Base-by-base conservation (phyloP, 2,329 filamentous ascomycete species). In the Aspergillus novofumigatus region DNA sequence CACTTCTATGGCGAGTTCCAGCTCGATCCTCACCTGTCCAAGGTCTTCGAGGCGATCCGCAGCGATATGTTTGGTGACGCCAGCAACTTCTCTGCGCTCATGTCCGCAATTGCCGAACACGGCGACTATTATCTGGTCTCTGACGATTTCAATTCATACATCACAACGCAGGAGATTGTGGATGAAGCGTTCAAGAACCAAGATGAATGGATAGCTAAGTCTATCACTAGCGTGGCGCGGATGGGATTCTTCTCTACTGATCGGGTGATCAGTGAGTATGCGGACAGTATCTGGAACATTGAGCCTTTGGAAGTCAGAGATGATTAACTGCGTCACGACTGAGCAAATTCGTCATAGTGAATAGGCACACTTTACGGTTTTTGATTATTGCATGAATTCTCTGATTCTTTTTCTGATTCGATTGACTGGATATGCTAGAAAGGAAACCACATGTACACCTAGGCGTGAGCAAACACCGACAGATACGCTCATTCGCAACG, bases 221-320 rank as follows among this genome's bases (percentile, higher is more conserved):
- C 84, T 62, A 97, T 99, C 70, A 87, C 84, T 45, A 90, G 89
- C 58, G 94, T 99, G 20, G 83, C 91, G 6, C 83, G 92, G 44
- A 99, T 99, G 94, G 94, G 93, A 41, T 97, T 97, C 84, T 97
- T 97, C 80, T 92, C 87, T 65, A 93, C 89, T 62, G 93, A 97
- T 74, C 85, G 93, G 42, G 96, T 93, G 77, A 97, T 97, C 74
- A 91, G 93, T 68, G 92, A 97, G 81, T 99, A 99, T 77, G 94
- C 94, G 0, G 93, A 99, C 74, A 87, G 83, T 62, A 97, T 99
- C 73, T 99, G 94, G 94, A 97, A 97, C 70, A 81, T 96, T 42
- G 93, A 97, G 80, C 92, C 93, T 28, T 74, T 94, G 54, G 75
- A 76, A 35, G 78, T 80, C 23, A 73, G 75, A 63, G 70, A 76